phyloP scores from a whole-genome alignment of 2,329 filamentous ascomycete species.

The Rutstroemia sp. region DNA sequence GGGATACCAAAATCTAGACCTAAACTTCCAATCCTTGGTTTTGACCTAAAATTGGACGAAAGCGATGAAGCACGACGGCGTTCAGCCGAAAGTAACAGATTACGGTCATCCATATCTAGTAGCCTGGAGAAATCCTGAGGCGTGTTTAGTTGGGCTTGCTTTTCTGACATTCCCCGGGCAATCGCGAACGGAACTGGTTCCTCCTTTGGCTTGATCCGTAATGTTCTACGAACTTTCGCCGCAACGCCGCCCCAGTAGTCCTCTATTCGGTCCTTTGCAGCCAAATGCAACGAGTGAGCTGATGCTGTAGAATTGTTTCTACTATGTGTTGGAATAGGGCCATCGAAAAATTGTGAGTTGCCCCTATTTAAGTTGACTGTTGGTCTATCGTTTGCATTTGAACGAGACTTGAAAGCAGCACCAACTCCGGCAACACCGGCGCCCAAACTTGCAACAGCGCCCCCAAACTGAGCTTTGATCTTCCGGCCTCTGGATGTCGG shows the following conservation, averaged over 20 bases:
- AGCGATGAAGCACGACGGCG: slow-evolving; percentile 16
- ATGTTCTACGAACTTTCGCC: slow-evolving; percentile 34
- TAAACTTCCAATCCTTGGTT: slow-evolving; percentile 21
- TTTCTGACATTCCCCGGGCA: slow-evolving; percentile 22
- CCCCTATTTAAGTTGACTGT: slow-evolving; percentile 45
- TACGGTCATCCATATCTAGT: slow-evolving; percentile 24
- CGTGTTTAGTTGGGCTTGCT: slow-evolving; percentile 17
- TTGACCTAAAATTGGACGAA: slow-evolving; percentile 13
- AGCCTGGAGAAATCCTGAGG: slow-evolving; percentile 23
- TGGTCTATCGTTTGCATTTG: slow-evolving; percentile 28
- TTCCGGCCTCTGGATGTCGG: slow-evolving; percentile 14
- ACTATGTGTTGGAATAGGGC: slow-evolving; percentile 31
- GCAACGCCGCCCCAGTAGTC: slow-evolving; percentile 41
- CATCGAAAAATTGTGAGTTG: slow-evolving; percentile 43
- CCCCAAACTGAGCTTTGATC: slow-evolving; percentile 16
- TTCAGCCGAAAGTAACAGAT: slow-evolving; percentile 22
- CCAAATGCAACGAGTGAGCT: slow-evolving; percentile 8
- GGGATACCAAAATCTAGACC: slow-evolving; percentile 21
- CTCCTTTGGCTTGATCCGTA: slow-evolving; percentile 29
- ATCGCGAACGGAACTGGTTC: slow-evolving; percentile 34
- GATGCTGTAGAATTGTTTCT: slow-evolving; percentile 31
- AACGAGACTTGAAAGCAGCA: slow-evolving; percentile 23
- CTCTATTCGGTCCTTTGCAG: slow-evolving; percentile 31
- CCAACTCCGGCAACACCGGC: slow-evolving; percentile 19
- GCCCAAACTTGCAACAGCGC: slow-evolving; percentile 15